phyloP scores from a whole-genome alignment of 2,329 filamentous ascomycete species.

The Aureobasidium sp. region DNA sequence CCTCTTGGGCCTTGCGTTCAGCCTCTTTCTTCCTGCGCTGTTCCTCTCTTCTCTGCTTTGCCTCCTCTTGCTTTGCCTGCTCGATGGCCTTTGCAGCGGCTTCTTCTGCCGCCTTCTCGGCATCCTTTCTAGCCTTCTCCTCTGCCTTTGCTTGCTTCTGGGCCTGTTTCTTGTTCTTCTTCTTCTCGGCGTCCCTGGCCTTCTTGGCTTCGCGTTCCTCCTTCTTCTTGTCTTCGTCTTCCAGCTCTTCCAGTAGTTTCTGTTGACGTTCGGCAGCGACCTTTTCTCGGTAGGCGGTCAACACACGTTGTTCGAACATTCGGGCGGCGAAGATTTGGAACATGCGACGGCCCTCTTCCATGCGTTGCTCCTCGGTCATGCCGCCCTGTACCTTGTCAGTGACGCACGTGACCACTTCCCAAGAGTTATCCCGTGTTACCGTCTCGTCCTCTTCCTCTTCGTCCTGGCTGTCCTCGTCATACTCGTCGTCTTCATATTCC shows the following conservation, averaged over 20 bases:
- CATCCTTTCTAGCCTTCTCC: constrained; percentile 78
- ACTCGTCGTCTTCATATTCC: constrained; percentile 54
- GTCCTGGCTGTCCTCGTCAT: constrained; percentile 51
- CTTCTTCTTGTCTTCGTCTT: constrained; percentile 70
- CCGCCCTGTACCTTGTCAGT: constrained; percentile 45
- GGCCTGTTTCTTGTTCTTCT: constrained; percentile 84
- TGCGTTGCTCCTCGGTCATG: constrained; percentile 96
- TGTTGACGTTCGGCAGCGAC: constrained; percentile 87
- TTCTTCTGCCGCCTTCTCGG: constrained; percentile 82
- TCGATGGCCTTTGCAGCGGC: constrained; percentile 66
- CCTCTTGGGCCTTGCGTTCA: constrained; percentile 81
- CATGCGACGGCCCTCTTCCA: constrained; percentile 97
- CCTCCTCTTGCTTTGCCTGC: constrained; percentile 70
- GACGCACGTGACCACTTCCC: constrained; percentile 11
- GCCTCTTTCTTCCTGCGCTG: constrained; percentile 85
- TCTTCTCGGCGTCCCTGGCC: constrained; percentile 86
- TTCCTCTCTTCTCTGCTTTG: constrained; percentile 74
- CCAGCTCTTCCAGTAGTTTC: constrained; percentile 81
- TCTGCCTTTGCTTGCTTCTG: constrained; percentile 87
- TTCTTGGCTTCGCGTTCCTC: constrained; percentile 83
- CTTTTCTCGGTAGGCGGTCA: constrained; percentile 96
- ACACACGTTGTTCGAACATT: constrained; percentile 97
- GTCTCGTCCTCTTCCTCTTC: constrained; percentile 58
- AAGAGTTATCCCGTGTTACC: constrained; percentile 31
- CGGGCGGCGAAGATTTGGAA: constrained; percentile 98